Conservation (phyloP, 495 filamentous ascomycete species). For the Penicillium verhagenii region DNA sequence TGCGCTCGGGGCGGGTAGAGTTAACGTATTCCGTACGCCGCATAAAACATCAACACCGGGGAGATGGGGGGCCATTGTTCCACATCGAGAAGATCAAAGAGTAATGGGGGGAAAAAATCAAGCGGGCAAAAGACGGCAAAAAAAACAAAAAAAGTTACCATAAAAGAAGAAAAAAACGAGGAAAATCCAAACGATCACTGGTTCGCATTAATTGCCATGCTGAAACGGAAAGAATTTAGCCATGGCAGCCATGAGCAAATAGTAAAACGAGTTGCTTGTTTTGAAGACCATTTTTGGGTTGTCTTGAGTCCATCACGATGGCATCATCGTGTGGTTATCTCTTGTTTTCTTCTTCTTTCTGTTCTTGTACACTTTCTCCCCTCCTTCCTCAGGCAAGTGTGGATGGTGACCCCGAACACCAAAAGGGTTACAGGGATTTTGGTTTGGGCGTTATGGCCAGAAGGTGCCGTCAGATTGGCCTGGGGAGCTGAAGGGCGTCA, state of each 20-base stretch:
- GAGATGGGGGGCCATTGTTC: neutral
- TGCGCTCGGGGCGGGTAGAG: slow-evolving; percentile 13
- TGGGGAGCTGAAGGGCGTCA: slow-evolving; percentile 18
- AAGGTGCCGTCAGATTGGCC: neutral
- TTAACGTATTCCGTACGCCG: too few species aligned
- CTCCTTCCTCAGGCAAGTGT: neutral
- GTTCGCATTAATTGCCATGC: neutral
- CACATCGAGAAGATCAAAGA: neutral
- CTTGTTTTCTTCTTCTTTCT: too few species aligned
- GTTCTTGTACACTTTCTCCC: too few species aligned
- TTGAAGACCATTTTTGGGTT: neutral
- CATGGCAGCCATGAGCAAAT: too few species aligned
- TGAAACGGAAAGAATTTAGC: neutral
- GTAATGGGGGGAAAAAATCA: neutral
- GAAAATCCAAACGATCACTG: neutral
- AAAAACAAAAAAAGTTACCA: too few species aligned
- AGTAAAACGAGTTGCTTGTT: neutral
- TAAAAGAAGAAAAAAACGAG: slow-evolving; percentile 4
- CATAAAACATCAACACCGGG: neutral
- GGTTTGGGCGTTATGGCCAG: neutral
- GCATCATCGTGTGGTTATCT: neutral
- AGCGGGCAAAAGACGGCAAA: too few species aligned
- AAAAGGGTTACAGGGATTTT: neutral
- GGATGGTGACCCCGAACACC: neutral
- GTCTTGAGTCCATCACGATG: slow-evolving; percentile 1